Conservation (phyloP, 257 asterid genomes). For the Nicotiana obtusifolia region DNA sequence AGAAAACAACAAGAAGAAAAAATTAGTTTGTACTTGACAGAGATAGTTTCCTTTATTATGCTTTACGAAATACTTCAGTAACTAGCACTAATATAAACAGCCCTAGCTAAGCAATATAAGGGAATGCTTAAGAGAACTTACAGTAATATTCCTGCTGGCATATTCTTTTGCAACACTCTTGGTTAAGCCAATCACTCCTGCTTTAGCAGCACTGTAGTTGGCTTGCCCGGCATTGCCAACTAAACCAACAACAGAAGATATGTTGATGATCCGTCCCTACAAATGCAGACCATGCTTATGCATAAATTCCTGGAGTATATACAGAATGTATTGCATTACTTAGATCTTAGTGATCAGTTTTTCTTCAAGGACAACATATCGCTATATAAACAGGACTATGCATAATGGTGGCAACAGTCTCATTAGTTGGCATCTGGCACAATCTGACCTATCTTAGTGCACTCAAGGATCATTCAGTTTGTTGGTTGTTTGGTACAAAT, state of each 20-base stretch:
- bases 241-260: conserved; percentile 93
- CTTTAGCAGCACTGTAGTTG: conserved; percentile 98
- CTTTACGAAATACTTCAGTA: background rate
- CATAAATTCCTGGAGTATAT: background rate
- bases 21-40: background rate
- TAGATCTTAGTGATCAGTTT: background rate
- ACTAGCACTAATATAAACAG: background rate
- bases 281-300: background rate
- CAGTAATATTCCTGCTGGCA: conserved; percentile 84
- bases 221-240: conserved; percentile 96
- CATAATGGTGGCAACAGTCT: background rate
- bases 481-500: background rate
- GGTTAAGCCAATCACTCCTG: conserved; percentile 94
- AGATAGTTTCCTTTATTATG: background rate
- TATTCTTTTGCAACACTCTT: conserved; percentile 95
- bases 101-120: background rate
- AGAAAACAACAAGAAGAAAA: too few species aligned
- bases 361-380: background rate
- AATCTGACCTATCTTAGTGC: background rate
- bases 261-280: conserved; percentile 90
- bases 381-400: background rate
- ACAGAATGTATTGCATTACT: background rate
- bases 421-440: background rate
- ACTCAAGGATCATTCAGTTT: background rate
- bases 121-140: conserved; percentile 29